phyloP scores from a whole-genome alignment of 2,329 filamentous ascomycete species.

The Cladosporium sp. region DNA sequence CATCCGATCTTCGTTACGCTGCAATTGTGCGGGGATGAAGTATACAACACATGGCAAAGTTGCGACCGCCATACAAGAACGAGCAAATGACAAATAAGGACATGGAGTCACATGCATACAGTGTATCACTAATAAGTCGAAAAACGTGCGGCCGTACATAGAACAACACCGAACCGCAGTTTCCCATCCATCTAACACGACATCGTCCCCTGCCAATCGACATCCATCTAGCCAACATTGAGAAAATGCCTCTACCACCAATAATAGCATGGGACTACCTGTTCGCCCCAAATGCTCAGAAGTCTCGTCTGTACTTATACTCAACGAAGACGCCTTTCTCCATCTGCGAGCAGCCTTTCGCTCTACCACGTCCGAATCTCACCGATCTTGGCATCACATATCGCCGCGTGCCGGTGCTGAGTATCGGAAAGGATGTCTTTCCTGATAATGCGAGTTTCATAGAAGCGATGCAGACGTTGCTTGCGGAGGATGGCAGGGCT shows the following conservation, averaged over 20 bases:
- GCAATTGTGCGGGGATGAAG: no score
- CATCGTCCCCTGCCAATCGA: background rate
- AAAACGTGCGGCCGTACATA: background rate
- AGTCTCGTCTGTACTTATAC: slow-evolving; percentile 20
- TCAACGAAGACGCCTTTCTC: slow-evolving; percentile 19
- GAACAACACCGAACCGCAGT: background rate
- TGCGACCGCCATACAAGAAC: background rate
- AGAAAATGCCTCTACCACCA: slow-evolving; percentile 1
- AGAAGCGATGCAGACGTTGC: slow-evolving; percentile 15
- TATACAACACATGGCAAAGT: no score
- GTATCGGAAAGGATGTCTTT: slow-evolving; percentile 26
- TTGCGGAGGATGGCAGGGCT: slow-evolving; percentile 16
- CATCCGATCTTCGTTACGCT: background rate
- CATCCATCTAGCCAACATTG: background rate
- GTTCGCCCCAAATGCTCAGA: slow-evolving; percentile 23
- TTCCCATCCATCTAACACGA: background rate
- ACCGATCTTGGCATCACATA: slow-evolving; percentile 23
- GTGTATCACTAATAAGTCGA: background rate
- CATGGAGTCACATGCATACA: background rate
- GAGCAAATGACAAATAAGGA: background rate
- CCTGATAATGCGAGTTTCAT: slow-evolving; percentile 23
- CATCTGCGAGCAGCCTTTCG: slow-evolving; percentile 26
- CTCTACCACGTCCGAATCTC: slow-evolving; percentile 22
- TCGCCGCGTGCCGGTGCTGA: slow-evolving; percentile 23
- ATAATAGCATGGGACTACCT: slow-evolving; percentile 18